Base-by-base conservation (phyloP, 2,329 filamentous ascomycete species). In the Lasiodiplodia sp. region DNA sequence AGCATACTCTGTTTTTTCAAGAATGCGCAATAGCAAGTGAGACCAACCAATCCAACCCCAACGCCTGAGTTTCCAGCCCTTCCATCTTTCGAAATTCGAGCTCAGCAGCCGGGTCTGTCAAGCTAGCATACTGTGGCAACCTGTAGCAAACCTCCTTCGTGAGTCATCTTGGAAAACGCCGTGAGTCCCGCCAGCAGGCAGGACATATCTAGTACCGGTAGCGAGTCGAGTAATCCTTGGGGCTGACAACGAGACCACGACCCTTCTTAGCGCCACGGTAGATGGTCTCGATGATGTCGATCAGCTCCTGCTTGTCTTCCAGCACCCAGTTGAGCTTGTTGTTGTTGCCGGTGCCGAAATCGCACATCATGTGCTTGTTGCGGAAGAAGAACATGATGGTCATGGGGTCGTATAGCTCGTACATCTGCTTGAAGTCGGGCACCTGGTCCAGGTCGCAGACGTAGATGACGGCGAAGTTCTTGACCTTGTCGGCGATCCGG, bases 201-300 rank as follows among this genome's bases (percentile, higher is more conserved):
- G 37, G 28, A 37, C 18, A 7, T 18, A 7, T 47, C 75, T 76
- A 92, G 77, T 92, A 92, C 69, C 90, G 83, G 75, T 91, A 92
- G 75, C 90, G 84, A 2, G 90, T 92, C 44, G 88, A 91, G 75
- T 91, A 91, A 66, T 80, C 58, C 85, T 98, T 99, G 0, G 95
- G 96, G 77, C 93, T 97, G 72, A 98, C 94, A 51, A 99, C 96
- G 74, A 99, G 83, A 91, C 96, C 96, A 66, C 95, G 87, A 0
- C 96, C 96, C 84, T 99, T 99, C 87, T 97, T 98, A 38, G 96
- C 96, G n/a, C 96, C 96, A 69, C 94, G 90, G 79, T 98, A 99
- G 70, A 99, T 94, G 4, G 94, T 97, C 86, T 99, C 96, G 77
- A 98, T 90, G 73, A 99, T 99, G 82, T 99, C 96, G 76, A 99